Evolutionary conservation across 176 grass and related monocot species (phyloP).

Genomic region (Neostapfia colusana): DNA sequence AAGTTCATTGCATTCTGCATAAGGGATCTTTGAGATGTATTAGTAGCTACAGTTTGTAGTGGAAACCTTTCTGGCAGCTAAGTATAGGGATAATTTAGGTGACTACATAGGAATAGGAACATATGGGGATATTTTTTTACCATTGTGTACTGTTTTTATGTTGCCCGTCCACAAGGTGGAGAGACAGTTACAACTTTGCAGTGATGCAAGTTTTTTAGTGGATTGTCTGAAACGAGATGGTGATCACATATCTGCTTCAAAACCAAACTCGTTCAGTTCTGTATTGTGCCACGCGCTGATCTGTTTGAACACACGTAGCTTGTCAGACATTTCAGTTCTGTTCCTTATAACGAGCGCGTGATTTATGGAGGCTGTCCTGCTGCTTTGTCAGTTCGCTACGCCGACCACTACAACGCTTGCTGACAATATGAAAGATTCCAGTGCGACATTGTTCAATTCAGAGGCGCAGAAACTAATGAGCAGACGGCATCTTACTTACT

Average conservation of each 20-base stretch:
- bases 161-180: constrained; percentile 13
- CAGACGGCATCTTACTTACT: not conserved
- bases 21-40: constrained; percentile 7
- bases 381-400: too few species aligned
- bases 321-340: constrained; percentile 6
- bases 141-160: not conserved
- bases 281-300: too few species aligned
- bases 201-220: not conserved
- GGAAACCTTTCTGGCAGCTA: not conserved
- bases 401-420: not conserved
- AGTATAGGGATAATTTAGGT: constrained; percentile 21
- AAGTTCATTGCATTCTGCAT: constrained; percentile 7
- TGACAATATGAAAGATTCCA: not conserved
- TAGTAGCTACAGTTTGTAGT: constrained; percentile 6
- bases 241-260: not conserved
- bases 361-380: not conserved
- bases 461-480: not conserved
- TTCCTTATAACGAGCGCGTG: not conserved
- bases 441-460: not conserved
- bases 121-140: constrained; percentile 24
- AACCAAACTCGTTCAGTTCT: not conserved
- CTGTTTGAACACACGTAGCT: not conserved
- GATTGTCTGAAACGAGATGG: not conserved
- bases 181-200: not conserved
- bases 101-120: not conserved